phyloP scores from a whole-genome alignment of 805 yeast genomes.

The Wickerhamiella parazyma region DNA sequence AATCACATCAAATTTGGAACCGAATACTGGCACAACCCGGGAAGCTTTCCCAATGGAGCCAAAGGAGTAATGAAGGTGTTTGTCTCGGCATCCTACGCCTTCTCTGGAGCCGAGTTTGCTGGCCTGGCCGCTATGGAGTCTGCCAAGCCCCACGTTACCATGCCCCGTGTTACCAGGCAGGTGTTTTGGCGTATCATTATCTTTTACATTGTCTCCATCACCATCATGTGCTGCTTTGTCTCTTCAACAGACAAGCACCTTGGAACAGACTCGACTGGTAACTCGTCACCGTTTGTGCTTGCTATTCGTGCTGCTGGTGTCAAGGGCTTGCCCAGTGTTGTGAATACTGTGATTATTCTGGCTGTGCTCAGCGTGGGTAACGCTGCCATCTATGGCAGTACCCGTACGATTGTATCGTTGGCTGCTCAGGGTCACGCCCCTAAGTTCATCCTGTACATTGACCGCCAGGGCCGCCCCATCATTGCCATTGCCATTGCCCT shows the following conservation, averaged over 20 bases:
- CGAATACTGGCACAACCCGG: conserved; percentile 46
- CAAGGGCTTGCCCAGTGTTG: conserved; percentile 49
- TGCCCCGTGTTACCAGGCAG: conserved; percentile 67
- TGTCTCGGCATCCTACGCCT: conserved; percentile 65
- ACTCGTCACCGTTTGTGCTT: conserved; percentile 64
- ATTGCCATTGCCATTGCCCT: conserved; percentile 41
- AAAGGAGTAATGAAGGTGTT: conserved; percentile 64
- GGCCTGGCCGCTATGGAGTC: conserved; percentile 73
- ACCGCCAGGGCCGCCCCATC: conserved; percentile 65
- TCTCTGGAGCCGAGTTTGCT: conserved; percentile 60
- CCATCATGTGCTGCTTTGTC: conserved; percentile 53
- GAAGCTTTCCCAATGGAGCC: conserved; percentile 53
- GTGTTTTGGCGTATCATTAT: conserved; percentile 69
- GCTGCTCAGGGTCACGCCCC: conserved; percentile 58
- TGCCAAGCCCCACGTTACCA: conserved; percentile 46
- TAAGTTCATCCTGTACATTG: conserved; percentile 48
- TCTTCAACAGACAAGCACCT: conserved; percentile 44
- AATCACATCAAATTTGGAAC: conserved; percentile 39
- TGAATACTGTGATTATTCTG: conserved; percentile 57
- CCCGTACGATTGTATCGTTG: conserved; percentile 54
- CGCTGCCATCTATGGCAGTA: conserved; percentile 55
- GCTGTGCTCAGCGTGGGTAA: conserved; percentile 64
- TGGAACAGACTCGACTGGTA: conserved; percentile 41
- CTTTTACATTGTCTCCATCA: conserved; percentile 51
- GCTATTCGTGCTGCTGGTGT: conserved; percentile 57